Base-by-base conservation (phyloP, 805 yeast genomes). In the Isabelozyma heimii region DNA sequence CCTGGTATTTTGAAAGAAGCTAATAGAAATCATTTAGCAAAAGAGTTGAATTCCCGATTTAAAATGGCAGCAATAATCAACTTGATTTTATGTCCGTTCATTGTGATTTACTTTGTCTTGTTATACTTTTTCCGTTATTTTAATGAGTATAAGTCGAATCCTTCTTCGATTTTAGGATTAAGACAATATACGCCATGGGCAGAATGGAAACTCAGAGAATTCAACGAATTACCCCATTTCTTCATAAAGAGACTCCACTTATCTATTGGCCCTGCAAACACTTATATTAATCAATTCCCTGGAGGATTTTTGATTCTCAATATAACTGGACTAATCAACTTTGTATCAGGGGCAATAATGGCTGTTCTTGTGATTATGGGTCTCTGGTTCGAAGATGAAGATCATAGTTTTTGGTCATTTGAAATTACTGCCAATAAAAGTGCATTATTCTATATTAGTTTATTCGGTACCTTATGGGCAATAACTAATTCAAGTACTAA, bases 131-230 rank as follows among this genome's bases (percentile, higher is more conserved):
- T 94, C 75, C 79, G 90, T 41, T 91, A 94, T 64, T 94, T 94
- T 67, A 91, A 91, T 64, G 98, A 92, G 66, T 91, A 88, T 64
- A 88, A 89, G 62, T 82, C 88, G 40, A 87, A 92, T 47, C 99
- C 99, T 0, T 83, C 91, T 1, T 75, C 90, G 9, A 75, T 94
- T 47, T 77, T 91, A 2, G 75, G 73, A 4, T 61, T 72, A 46
- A 74, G 99, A 43, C 96, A 91, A 57, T 94, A 90, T 62, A 89
- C 98, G 0, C 97, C 97, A 0, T 82, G 81, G 67, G 97, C 98
- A 0, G 91, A 88, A 59, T 94, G 98, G 98, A 89, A 86, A 62
- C 79, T 94, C 59, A 75, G 99, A 48, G 99, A 94, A 60, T 89
- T 87, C 62, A 94, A 94, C 66, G 99, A 94, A 62, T 75, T 94